Percentiles rank a stretch among this genome's conserved stretches.
Conservation (phyloP, 129 eudicot species). For the Tagetes erecta region DNA sequence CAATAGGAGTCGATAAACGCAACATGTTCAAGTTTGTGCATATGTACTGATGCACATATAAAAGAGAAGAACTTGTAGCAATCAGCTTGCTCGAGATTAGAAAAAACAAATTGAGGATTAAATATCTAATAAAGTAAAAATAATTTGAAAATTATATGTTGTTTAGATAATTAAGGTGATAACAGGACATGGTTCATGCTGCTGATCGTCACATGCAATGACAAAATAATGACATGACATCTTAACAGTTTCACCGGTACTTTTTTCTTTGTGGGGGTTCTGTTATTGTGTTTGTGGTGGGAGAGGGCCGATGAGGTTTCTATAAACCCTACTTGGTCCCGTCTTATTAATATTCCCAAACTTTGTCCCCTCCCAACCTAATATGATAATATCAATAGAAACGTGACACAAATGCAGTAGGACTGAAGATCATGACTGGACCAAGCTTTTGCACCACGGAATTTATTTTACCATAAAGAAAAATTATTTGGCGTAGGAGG, state of each 20-base stretch:
- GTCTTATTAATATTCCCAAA: not conserved
- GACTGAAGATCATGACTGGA: conserved; percentile 14
- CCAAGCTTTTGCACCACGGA: conserved; percentile 1
- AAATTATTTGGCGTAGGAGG: not conserved
- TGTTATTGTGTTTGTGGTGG: conserved; percentile 25
- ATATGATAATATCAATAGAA: not conserved
- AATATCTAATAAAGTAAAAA: not conserved
- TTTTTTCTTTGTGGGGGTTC: conserved; percentile 12
- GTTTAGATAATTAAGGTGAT: conserved; percentile 7
- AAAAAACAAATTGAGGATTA: not conserved
- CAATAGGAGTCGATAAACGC: not conserved
- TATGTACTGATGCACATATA: not conserved
- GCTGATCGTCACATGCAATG: conserved; percentile 21
- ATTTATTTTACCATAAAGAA: not conserved
- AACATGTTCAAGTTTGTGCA: not conserved
- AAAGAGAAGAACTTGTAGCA: conserved; percentile 12
- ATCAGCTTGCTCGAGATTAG: not conserved
- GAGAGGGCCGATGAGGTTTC: not conserved
- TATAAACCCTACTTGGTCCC: conserved; percentile 19
- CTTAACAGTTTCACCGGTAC: not conserved
- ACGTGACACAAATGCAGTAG: conserved; percentile 12
- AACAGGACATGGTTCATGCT: conserved; percentile 13
- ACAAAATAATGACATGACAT: conserved; percentile 6
- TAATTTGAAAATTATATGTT: not conserved
- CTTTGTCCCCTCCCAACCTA: conserved; percentile 17